These are phyloP conservation scores for Clonostachys chloroleuca DNA, from an alignment of 2,329 filamentous ascomycete species.

Conservation along the genomic window DNA sequence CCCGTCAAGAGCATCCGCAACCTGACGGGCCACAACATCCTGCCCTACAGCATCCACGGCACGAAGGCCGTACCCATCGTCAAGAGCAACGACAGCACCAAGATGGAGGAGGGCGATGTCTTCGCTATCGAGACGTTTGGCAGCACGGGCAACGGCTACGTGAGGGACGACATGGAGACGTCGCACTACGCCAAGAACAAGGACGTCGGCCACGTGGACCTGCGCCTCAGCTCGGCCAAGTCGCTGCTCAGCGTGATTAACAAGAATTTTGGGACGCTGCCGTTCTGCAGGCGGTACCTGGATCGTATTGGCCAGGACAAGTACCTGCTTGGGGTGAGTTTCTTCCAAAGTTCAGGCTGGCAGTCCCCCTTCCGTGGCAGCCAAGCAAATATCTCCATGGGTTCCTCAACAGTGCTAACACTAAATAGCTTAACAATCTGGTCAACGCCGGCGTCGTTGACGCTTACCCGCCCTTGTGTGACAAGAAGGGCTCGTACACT, in stretches of 20 bases:
- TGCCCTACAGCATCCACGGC: slow-evolving; percentile 86
- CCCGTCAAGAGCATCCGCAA: slow-evolving; percentile 84
- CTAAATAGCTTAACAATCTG: slow-evolving; percentile 71
- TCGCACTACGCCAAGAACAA: slow-evolving; percentile 80
- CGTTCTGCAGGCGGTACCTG: slow-evolving; percentile 86
- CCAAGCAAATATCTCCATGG: not conserved
- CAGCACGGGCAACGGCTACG: slow-evolving; percentile 84
- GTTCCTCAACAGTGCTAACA: not conserved
- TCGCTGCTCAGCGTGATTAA: slow-evolving; percentile 83
- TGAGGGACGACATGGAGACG: slow-evolving; percentile 82
- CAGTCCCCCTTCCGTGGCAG: too few relatives aligned
- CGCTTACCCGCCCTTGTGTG: slow-evolving; percentile 82
- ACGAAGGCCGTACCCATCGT: slow-evolving; percentile 93
- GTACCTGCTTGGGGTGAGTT: slow-evolving; percentile 77
- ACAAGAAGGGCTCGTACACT: slow-evolving; percentile 92
- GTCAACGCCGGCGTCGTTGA: slow-evolving; percentile 82
- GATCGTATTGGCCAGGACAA: slow-evolving; percentile 93
- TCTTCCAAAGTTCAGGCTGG: too few relatives aligned
- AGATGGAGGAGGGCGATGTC: slow-evolving; percentile 96
- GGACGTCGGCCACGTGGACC: slow-evolving; percentile 70
- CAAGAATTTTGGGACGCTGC: slow-evolving; percentile 93
- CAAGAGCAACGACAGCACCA: slow-evolving; percentile 80
- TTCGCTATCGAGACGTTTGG: slow-evolving; percentile 97
- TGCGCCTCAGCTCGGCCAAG: slow-evolving; percentile 79
- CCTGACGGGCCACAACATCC: slow-evolving; percentile 85